These are phyloP conservation scores for Nicotiana undulata DNA, from an alignment of 257 asterid species.

Conservation along the genomic window DNA sequence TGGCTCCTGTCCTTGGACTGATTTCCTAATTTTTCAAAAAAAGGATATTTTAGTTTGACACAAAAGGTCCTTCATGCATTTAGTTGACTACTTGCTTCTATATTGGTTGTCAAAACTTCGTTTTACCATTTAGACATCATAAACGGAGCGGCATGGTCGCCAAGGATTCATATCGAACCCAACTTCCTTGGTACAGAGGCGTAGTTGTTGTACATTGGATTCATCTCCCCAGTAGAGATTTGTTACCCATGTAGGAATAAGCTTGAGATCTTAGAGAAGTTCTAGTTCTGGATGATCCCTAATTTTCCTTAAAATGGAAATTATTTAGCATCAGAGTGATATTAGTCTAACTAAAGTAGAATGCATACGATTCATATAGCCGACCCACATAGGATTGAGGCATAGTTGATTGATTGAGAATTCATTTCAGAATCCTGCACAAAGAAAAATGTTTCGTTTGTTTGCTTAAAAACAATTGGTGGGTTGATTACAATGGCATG, in stretches of 20 bases:
- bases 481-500: not conserved
- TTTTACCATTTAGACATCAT: not conserved
- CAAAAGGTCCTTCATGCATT: not conserved
- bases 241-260: not conserved
- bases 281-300: not conserved
- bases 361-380: not conserved
- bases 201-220: not conserved
- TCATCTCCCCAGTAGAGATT: not conserved
- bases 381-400: not conserved
- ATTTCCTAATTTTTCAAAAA: not conserved
- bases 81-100: constrained; percentile 1
- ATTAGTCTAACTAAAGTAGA: not conserved
- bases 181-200: not conserved
- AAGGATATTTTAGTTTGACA: not conserved
- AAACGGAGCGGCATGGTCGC: not conserved
- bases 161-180: not conserved
- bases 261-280: not conserved
- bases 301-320: not conserved
- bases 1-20: constrained; percentile 1
- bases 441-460: not conserved
- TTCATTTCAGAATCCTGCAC: not conserved
- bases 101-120: not conserved
- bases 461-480: not conserved
- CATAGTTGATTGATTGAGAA: not conserved
- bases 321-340: not conserved